Percentiles rank a stretch among this genome's conserved stretches.
These are phyloP conservation scores for Ettlia oleoabundans DNA, from an alignment of 139 green algal species.

Conservation along the genomic window DNA sequence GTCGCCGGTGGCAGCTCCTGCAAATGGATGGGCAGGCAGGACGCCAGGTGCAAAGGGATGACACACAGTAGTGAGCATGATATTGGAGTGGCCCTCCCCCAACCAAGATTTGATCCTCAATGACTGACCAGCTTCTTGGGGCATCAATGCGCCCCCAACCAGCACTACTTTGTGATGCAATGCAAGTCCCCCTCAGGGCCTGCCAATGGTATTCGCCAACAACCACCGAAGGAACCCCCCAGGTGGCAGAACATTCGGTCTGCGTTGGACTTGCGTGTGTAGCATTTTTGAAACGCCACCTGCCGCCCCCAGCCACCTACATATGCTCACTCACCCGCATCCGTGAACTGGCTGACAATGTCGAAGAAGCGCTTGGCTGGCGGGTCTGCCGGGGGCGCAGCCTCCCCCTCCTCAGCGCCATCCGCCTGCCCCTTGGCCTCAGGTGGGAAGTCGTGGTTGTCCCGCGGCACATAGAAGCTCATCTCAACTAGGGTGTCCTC, in stretches of 20 bases:
- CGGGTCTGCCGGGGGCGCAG: neutral
- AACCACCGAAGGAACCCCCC: too few relatives aligned
- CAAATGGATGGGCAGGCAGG: constrained; percentile 56
- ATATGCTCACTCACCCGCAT: constrained; percentile 1
- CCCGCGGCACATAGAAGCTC: constrained; percentile 76
- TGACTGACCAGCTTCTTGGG: too few relatives aligned
- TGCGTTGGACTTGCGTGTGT: too few relatives aligned
- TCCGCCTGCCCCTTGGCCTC: constrained; percentile 35
- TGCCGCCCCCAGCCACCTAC: neutral
- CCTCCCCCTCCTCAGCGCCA: constrained; percentile 35
- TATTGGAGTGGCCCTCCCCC: neutral
- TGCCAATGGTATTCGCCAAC: too few relatives aligned
- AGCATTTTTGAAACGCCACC: neutral
- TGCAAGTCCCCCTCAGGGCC: too few relatives aligned
- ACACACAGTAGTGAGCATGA: neutral
- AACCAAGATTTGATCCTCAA: too few relatives aligned
- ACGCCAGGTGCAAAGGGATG: neutral
- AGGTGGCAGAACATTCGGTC: too few relatives aligned
- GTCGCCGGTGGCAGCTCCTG: constrained; percentile 70
- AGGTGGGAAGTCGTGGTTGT: constrained; percentile 31
- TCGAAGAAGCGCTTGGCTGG: constrained; percentile 68
- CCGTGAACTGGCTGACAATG: constrained; percentile 41
- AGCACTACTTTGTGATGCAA: too few relatives aligned
- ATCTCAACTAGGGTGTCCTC: constrained; percentile 92
- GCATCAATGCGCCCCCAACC: too few relatives aligned